phyloP scores from a whole-genome alignment of 129 eudicot genomes.

The Chrysanthemum lavandulifolium region DNA sequence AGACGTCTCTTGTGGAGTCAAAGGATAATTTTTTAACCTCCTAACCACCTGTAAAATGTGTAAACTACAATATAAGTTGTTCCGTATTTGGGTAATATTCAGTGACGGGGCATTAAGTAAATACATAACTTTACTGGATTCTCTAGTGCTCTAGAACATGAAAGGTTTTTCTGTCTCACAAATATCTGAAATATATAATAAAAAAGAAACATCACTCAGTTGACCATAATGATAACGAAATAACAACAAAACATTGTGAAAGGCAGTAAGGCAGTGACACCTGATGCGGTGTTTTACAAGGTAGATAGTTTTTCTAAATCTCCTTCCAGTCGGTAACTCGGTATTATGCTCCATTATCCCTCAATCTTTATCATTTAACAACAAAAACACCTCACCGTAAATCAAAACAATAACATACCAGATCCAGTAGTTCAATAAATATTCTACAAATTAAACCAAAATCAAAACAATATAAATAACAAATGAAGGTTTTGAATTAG shows the following conservation, averaged over 20 bases:
- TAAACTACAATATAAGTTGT: background rate
- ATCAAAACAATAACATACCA: too few species aligned
- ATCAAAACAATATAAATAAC: too few species aligned
- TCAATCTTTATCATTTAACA: background rate
- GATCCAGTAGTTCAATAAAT: too few species aligned
- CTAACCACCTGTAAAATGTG: background rate
- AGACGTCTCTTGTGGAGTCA: conserved; percentile 11
- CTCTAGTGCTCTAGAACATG: conserved; percentile 92
- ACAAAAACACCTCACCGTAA: too few species aligned
- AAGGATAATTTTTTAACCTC: background rate
- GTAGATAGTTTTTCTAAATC: conserved; percentile 75
- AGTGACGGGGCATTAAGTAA: background rate
- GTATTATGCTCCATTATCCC: conserved; percentile 78
- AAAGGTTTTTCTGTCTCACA: conserved; percentile 92
- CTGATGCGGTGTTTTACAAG: conserved; percentile 91
- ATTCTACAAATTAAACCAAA: too few species aligned
- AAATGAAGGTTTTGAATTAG: too few species aligned
- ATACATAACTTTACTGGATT: conserved; percentile 85
- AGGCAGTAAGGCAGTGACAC: too few species aligned
- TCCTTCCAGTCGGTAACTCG: conserved; percentile 72
- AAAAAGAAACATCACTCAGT: conserved; percentile 7
- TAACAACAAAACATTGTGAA: background rate
- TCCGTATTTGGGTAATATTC: background rate
- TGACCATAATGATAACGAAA: conserved; percentile 17
- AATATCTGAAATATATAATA: conserved; percentile 55